phyloP scores from a whole-genome alignment of 805 yeast genomes.

The Wickerhamia fluorescens region DNA sequence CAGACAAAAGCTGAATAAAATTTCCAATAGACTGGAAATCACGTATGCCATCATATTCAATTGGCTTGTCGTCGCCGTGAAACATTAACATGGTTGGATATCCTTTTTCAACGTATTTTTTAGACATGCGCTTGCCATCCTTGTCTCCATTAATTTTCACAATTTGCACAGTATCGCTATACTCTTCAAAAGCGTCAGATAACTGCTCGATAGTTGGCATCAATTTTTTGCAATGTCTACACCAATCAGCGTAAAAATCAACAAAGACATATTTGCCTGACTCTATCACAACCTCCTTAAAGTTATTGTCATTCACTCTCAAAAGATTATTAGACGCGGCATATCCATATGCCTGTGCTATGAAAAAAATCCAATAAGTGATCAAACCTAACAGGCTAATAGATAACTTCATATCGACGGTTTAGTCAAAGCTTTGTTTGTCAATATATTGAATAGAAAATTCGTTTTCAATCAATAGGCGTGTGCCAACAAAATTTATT shows the following conservation, averaged over 20 bases:
- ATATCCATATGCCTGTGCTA: constrained; percentile 5
- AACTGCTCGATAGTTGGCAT: constrained; percentile 38
- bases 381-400: too few relatives aligned
- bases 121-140: constrained; percentile 42
- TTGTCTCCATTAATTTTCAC: constrained; percentile 56
- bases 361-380: too few relatives aligned
- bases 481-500: too few relatives aligned
- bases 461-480: not conserved
- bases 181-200: constrained; percentile 20
- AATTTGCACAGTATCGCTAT: constrained; percentile 36
- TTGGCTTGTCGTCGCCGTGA: constrained; percentile 44
- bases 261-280: constrained; percentile 43
- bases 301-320: constrained; percentile 42
- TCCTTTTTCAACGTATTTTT: constrained; percentile 47
- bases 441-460: too few relatives aligned
- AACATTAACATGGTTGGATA: constrained; percentile 62
- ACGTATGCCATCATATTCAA: constrained; percentile 51
- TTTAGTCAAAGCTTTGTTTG: too few relatives aligned
- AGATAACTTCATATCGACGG: too few relatives aligned
- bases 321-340: constrained; percentile 22
- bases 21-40: constrained; percentile 43
- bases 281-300: constrained; percentile 48
- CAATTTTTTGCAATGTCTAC: constrained; percentile 57
- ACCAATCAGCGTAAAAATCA: constrained; percentile 63
- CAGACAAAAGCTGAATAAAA: constrained; percentile 39